Evolutionary conservation across 2,329 filamentous ascomycete genomes (phyloP).

Genomic region (Fusarium coicis): DNA sequence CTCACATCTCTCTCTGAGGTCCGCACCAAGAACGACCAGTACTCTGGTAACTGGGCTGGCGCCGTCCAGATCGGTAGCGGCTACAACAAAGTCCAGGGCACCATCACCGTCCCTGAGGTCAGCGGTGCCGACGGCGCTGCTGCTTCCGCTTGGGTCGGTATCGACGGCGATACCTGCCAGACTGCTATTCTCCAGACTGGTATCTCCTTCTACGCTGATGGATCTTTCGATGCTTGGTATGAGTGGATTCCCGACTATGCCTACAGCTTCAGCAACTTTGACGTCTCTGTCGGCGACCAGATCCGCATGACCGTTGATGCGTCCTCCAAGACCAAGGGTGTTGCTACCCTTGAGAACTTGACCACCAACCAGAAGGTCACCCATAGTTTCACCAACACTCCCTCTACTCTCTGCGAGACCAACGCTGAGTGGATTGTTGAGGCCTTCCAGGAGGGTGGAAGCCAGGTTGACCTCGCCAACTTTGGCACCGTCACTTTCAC

Average conservation of each 20-base stretch:
- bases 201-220: conserved; percentile 51
- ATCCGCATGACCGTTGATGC: conserved; percentile 42
- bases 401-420: conserved; percentile 59
- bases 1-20: background rate
- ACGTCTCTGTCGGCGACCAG: conserved; percentile 46
- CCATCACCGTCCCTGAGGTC: conserved; percentile 8
- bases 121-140: conserved; percentile 2
- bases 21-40: conserved; percentile 3
- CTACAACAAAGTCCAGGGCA: conserved; percentile 12
- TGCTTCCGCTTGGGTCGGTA: conserved; percentile 54
- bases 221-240: conserved; percentile 57
- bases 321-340: conserved; percentile 2
- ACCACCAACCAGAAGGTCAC: conserved; percentile 62
- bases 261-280: conserved; percentile 51
- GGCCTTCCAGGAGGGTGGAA: conserved; percentile 46
- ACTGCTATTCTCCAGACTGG: conserved; percentile 56
- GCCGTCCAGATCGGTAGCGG: conserved; percentile 4
- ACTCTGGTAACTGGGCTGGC: conserved; percentile 9
- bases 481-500: conserved; percentile 39
- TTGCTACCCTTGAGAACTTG: conserved; percentile 56
- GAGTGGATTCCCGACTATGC: conserved; percentile 59
- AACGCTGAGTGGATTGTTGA: conserved; percentile 74
- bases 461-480: conserved; percentile 45
- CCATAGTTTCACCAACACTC: conserved; percentile 60
- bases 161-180: conserved; percentile 58